Evolutionary conservation across 2,329 filamentous ascomycete genomes (phyloP), one percentile per base, ranked within the genome.

Genomic region (Fusarium anthophilum): DNA sequence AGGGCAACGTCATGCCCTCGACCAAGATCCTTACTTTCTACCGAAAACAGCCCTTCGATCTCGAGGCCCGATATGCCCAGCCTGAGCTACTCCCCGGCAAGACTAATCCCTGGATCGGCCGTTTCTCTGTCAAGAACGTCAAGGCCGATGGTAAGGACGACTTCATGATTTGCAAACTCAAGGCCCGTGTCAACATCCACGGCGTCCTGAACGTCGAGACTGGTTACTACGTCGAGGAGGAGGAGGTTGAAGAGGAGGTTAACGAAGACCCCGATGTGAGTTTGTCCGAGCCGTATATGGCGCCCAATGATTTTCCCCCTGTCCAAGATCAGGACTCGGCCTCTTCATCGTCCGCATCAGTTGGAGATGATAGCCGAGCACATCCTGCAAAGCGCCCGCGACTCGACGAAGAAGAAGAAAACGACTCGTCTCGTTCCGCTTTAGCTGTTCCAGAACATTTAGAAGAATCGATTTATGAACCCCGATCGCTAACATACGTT

Each of bases 111-210:
- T 98, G 96, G 93, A 98, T 99, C 77, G 96, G 96, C 65, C 92
- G 94, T 75, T 99, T 99, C 87, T 98, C 95, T 47, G 95, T 99
- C 83, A 99, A 99, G 90, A 94, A 93, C 51, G 96, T 99, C 81
- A 95, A 98, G 89, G 93, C 94, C 45, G 94, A 97, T 81, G 90
- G 92, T 76, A 95, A 96, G 82, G 94, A 97, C 69, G 96, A 98
- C 82, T 99, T 98, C 84, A 98, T 99, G 96, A 97, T 98, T 80
- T 99, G 96, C 92, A 99, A 99, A 88, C 92, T 99, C 72, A 98
- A 98, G 90, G 96, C 96, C 54, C 92, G 96, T 74, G 90, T 99
- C 64, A 99, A 99, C 86, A 90, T 98, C 74, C 95, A 98, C 86
- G 96, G 96, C 83, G 91, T 99, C 68, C 88, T 99, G 76, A 98